phyloP scores from a whole-genome alignment of 140 eudicot species.

The Stevia rebaudiana region DNA sequence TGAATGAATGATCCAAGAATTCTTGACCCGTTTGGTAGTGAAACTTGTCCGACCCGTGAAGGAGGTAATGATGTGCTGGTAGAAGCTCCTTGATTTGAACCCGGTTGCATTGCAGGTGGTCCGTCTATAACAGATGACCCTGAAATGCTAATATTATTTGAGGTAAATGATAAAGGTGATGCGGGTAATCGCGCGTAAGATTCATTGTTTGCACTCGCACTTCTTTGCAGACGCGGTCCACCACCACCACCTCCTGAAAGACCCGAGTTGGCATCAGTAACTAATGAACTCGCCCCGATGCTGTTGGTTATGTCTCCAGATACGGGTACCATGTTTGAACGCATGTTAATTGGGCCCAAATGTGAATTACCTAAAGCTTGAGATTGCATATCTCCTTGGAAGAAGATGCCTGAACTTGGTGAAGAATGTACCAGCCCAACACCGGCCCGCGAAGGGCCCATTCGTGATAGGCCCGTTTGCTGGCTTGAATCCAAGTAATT shows the following conservation, averaged over 20 bases:
- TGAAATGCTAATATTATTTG: conserved; percentile 80
- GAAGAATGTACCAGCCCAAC: conserved; percentile 78
- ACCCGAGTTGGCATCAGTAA: conserved; percentile 92
- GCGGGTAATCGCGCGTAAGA: conserved; percentile 88
- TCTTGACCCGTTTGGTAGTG: conserved; percentile 51
- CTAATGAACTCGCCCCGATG: conserved; percentile 90
- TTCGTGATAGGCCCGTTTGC: conserved; percentile 52
- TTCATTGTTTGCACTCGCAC: conserved; percentile 79
- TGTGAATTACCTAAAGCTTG: conserved; percentile 63
- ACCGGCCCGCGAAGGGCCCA: conserved; percentile 82
- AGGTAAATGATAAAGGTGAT: conserved; percentile 85
- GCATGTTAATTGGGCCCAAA: conserved; percentile 49
- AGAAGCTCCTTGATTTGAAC: conserved; percentile 66
- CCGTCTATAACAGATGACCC: conserved; percentile 88
- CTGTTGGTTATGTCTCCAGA: conserved; percentile 67
- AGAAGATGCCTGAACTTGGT: conserved; percentile 78
- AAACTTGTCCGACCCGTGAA: conserved; percentile 52
- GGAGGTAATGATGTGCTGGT: conserved; percentile 56
- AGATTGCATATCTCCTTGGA: conserved; percentile 72
- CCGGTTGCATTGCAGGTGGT: conserved; percentile 51
- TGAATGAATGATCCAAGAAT: conserved; percentile 58
- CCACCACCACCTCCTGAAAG: conserved; percentile 57
- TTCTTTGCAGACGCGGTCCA: conserved; percentile 80
- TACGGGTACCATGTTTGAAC: conserved; percentile 47
- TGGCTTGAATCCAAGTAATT: conserved; percentile 54